Conservation (phyloP, 176 grass and related monocot species). For the Carex littledalei region DNA sequence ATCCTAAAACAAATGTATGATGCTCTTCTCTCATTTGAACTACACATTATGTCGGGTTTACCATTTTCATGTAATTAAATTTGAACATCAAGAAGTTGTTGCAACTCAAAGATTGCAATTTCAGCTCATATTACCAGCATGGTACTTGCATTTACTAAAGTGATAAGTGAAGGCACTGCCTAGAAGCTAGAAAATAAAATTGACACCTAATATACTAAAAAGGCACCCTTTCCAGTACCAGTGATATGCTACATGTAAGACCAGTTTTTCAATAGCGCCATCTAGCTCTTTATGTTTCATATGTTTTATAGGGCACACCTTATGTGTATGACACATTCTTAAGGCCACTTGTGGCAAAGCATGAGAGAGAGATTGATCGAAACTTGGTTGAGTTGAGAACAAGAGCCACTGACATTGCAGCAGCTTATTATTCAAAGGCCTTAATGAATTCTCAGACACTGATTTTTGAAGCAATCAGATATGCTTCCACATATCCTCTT, state of each 20-base stretch:
- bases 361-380: conserved; percentile 61
- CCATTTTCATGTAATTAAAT: background rate
- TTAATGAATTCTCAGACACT: conserved; percentile 25
- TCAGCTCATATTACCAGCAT: background rate
- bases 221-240: background rate
- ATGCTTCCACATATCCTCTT: conserved; percentile 26
- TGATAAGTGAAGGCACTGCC: background rate
- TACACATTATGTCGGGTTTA: background rate
- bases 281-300: background rate
- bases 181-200: background rate
- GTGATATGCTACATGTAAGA: background rate
- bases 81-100: background rate
- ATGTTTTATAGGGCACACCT: conserved; percentile 34
- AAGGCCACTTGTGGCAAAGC: conserved; percentile 36
- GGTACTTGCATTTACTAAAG: background rate
- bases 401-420: conserved; percentile 29
- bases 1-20: conserved; percentile 44
- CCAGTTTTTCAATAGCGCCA: background rate
- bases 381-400: conserved; percentile 41
- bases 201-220: background rate
- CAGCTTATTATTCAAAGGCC: conserved; percentile 29
- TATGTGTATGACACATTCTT: conserved; percentile 54
- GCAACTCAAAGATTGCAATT: conserved; percentile 1
- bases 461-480: conserved; percentile 20
- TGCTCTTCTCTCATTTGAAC: background rate